Base-by-base conservation (phyloP, 2,329 filamentous ascomycete genomes). In the Fusarium keratoplasticum region DNA sequence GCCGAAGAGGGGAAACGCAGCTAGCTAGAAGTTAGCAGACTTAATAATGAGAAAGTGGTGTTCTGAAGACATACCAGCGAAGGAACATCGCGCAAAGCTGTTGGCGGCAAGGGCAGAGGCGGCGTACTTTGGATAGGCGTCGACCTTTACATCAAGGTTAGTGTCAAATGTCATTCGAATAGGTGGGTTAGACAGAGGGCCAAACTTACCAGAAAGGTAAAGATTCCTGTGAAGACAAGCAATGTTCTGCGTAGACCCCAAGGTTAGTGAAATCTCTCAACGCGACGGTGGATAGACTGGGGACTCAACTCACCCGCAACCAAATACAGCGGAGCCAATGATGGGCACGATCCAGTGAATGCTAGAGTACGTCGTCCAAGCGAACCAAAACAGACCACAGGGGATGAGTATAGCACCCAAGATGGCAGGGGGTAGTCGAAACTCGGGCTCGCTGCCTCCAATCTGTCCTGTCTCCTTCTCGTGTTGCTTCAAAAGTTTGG, bases 61-160 rank as follows among this genome's bases (percentile, higher is more conserved):
- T 8, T 20, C 5, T 7, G 2, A 2, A 2, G 1, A 69, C 57
- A 13, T 42, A 76, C 74, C 74, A 33, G 74, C 74, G 8, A 76
- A 66, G 0, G 69, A 71, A 11, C 74, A 74, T 16, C 74, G 70
- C 4, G 64, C 72, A 27, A 76, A 77, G 4, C 72, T 69, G 27
- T 77, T 76, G 5, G 70, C 70, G 20, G 74, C 74, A 59, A 76
- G 76, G 2, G 74, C 74, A 14, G 74, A 76, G 9, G 74, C 74
- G 0, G 74, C 72, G 10, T 75, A 76, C 16, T 73, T 63, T 0
- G 72, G 64, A 20, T 76, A 76, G 1, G 74, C 74, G 3, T 76
- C 74, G 2, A 76, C 74, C 57, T 70, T 4, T 5, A 38, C 2
- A 20, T 2, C 3, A 25, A 13, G 5, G 7, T 59, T 33, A 59